A percentile compares a stretch with the other conserved stretches of the same genome.
These are phyloP conservation scores for Plasmodium knowlesi DNA, from an alignment of 169 alveolate genomes.

Conservation along the genomic window DNA sequence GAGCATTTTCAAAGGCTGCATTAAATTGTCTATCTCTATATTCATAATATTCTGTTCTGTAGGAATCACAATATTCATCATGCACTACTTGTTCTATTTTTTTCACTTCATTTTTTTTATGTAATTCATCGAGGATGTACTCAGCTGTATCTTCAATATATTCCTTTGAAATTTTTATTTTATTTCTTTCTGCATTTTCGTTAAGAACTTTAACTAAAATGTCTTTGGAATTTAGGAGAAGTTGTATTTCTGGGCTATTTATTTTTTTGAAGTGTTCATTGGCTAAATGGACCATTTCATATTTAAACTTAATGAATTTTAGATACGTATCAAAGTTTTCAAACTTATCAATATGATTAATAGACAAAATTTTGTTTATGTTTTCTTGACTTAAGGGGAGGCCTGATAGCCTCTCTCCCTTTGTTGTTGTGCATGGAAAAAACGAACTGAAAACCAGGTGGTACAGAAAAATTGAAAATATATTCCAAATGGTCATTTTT, in stretches of 20 bases:
- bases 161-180: not conserved
- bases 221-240: slow-evolving; percentile 7
- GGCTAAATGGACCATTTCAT: slow-evolving; percentile 1
- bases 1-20: slow-evolving; percentile 24
- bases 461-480: not conserved
- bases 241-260: not conserved
- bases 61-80: not conserved
- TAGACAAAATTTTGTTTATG: slow-evolving; percentile 4
- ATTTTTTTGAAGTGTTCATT: not conserved
- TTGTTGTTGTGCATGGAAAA: not conserved
- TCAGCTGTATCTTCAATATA: not conserved
- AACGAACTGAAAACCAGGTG: not conserved
- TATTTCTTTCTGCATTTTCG: not conserved
- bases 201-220: slow-evolving; percentile 15
- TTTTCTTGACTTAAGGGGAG: slow-evolving; percentile 15
- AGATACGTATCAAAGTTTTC: not conserved
- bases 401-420: not conserved
- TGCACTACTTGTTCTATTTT: not conserved
- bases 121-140: slow-evolving; percentile 14
- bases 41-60: slow-evolving; percentile 15
- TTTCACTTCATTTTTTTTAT: not conserved
- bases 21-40: slow-evolving; percentile 32
- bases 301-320: slow-evolving; percentile 2
- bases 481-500: slow-evolving; percentile 5
- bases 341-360: not conserved